Percentiles rank a stretch among this genome's conserved stretches.
These are phyloP conservation scores for Brettanomyces nanus DNA, from an alignment of 805 yeast genomes.

Conservation along the genomic window DNA sequence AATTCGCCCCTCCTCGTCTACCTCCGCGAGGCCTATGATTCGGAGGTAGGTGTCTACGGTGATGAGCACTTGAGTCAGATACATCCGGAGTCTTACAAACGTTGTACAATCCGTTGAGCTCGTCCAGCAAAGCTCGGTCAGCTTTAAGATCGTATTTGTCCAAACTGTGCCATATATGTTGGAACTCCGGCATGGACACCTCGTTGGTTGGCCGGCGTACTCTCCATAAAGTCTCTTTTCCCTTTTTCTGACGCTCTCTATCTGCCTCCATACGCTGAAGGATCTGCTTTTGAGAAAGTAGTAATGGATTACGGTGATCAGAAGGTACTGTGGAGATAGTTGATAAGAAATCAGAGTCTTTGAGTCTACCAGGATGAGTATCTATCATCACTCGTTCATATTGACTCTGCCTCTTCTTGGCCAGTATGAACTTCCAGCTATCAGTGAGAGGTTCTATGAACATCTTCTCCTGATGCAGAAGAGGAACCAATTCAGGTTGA, in stretches of 20 bases:
- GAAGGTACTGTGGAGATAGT: conserved; percentile 1
- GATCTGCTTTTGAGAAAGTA: conserved; percentile 38
- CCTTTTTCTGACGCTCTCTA: conserved; percentile 79
- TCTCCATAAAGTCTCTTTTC: conserved; percentile 76
- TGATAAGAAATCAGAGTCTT: conserved; percentile 2
- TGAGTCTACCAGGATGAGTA: conserved; percentile 18
- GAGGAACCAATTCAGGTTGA: conserved; percentile 3
- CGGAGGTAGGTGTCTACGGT: too few relatives aligned
- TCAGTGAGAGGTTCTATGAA: conserved; percentile 9
- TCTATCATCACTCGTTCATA: conserved; percentile 39
- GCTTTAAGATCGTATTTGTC: conserved; percentile 10
- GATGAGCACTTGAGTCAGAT: too few relatives aligned
- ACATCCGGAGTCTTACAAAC: too few relatives aligned
- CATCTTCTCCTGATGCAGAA: conserved; percentile 7
- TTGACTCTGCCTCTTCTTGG: conserved; percentile 41
- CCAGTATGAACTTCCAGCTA: conserved; percentile 41
- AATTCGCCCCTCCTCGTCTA: too few relatives aligned
- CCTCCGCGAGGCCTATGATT: too few relatives aligned
- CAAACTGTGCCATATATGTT: conserved; percentile 16
- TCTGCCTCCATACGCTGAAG: conserved; percentile 84
- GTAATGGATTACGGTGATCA: conserved; percentile 3
- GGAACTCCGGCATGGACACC: conserved; percentile 26
- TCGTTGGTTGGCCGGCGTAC: conserved; percentile 35
- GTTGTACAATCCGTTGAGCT: conserved; percentile 16
- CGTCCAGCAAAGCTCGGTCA: conserved; percentile 19